A percentile compares a stretch with the other conserved stretches of the same genome.
phyloP scores from a whole-genome alignment of 2,329 filamentous ascomycete genomes.

The Diplodia scrobiculata region DNA sequence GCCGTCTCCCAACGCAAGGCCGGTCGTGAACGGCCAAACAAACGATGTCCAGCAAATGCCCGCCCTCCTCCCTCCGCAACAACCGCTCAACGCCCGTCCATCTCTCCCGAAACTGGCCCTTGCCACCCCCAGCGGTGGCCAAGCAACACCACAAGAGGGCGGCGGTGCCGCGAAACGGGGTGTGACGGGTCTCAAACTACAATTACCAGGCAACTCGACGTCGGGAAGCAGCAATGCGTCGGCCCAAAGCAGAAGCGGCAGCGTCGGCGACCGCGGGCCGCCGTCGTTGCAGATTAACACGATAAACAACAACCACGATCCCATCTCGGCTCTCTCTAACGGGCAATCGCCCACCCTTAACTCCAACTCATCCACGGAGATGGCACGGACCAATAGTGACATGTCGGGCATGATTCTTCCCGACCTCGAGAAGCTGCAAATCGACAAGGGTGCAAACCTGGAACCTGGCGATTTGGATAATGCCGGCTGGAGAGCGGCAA shows the following conservation, averaged over 20 bases:
- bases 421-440: slow-evolving; percentile 74
- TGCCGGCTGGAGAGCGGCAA: slow-evolving; percentile 91
- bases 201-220: slow-evolving; percentile 59
- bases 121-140: slow-evolving; percentile 84
- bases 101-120: slow-evolving; percentile 70
- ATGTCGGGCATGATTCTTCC: slow-evolving; percentile 62
- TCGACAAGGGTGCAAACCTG: slow-evolving; percentile 78
- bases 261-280: slow-evolving; percentile 71
- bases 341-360: slow-evolving; percentile 50
- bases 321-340: slow-evolving; percentile 25
- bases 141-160: slow-evolving; percentile 70
- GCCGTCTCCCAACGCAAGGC: slow-evolving; percentile 77
- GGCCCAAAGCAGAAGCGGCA: slow-evolving; percentile 78
- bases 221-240: slow-evolving; percentile 80
- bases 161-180: slow-evolving; percentile 35
- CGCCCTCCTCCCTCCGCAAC: slow-evolving; percentile 54
- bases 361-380: slow-evolving; percentile 79
- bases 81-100: slow-evolving; percentile 15
- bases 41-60: slow-evolving; percentile 42
- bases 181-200: slow-evolving; percentile 50
- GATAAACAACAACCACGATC: slow-evolving; percentile 21
- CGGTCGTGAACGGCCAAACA: slow-evolving; percentile 65
- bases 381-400: slow-evolving; percentile 81
- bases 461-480: slow-evolving; percentile 96
- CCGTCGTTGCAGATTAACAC: slow-evolving; percentile 27